Evolutionary conservation across 805 yeast genomes (phyloP).

Genomic region (Hyphopichia homilentoma): DNA sequence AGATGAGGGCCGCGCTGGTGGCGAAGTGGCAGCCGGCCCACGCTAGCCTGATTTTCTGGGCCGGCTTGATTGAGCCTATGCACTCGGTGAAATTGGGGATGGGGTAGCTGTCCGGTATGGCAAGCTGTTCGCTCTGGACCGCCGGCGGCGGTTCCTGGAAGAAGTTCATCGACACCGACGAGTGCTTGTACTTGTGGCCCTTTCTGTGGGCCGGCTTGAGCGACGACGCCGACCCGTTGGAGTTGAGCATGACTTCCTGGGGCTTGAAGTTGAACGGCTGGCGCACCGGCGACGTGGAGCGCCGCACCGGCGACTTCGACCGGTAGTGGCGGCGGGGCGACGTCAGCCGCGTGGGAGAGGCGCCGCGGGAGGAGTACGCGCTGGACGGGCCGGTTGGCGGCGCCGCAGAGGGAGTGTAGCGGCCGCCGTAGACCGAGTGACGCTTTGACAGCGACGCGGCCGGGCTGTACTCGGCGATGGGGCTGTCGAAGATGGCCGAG

Average conservation of each 20-base stretch:
- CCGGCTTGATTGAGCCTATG: conserved; percentile 50
- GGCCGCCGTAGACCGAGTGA: no score
- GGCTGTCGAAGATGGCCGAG: conserved; percentile 33
- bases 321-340: conserved; percentile 28
- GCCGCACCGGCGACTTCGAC: conserved; percentile 26
- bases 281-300: conserved; percentile 16
- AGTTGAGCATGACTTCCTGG: conserved; percentile 36
- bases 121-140: conserved; percentile 52
- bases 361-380: conserved; percentile 13
- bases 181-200: conserved; percentile 94
- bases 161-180: conserved; percentile 92
- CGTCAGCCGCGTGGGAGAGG: conserved; percentile 25
- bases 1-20: conserved; percentile 53
- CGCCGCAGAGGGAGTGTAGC: conserved; percentile 14
- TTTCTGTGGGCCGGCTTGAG: conserved; percentile 70
- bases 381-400: conserved; percentile 16
- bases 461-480: no score
- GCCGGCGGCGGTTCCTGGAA: conserved; percentile 83
- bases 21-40: conserved; percentile 60
- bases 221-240: conserved; percentile 17
- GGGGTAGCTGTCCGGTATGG: conserved; percentile 62
- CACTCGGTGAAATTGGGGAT: conserved; percentile 71
- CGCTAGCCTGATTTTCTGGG: conserved; percentile 54
- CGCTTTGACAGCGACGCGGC: no score
- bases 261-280: conserved; percentile 68